A percentile compares a stretch with the other conserved stretches of the same genome.
phyloP scores from a whole-genome alignment of 129 eudicot species.

The Erigeron canadensis region DNA sequence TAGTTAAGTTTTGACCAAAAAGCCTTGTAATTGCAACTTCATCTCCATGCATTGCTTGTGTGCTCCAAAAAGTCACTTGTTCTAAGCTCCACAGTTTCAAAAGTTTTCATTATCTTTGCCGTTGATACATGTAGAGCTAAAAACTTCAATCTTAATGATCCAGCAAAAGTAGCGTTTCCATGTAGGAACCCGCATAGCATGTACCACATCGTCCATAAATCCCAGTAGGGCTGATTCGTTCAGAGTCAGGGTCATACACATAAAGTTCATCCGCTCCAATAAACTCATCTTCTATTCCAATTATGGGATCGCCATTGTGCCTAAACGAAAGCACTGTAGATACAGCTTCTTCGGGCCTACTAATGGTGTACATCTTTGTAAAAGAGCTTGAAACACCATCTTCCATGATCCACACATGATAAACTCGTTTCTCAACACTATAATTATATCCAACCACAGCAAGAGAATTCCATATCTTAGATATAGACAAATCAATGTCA shows the following conservation, averaged over 20 bases:
- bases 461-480: neutral
- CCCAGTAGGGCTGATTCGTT: neutral
- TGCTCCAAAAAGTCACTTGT: neutral
- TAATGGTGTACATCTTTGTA: neutral
- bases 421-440: neutral
- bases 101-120: neutral
- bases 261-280: neutral
- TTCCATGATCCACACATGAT: neutral
- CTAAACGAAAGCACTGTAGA: neutral
- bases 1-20: too few relatives aligned
- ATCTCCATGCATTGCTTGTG: neutral
- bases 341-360: neutral
- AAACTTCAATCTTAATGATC: neutral
- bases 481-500: neutral
- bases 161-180: conserved; percentile 8
- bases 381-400: neutral
- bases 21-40: too few relatives aligned
- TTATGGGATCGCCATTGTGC: neutral
- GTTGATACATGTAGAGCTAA: neutral
- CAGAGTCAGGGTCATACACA: neutral
- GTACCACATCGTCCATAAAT: neutral
- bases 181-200: neutral
- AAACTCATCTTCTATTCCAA: neutral
- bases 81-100: conserved; percentile 6
- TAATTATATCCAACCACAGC: neutral